Base-by-base conservation (phyloP, 495 filamentous ascomycete genomes). In the Apodospora peruviana region DNA sequence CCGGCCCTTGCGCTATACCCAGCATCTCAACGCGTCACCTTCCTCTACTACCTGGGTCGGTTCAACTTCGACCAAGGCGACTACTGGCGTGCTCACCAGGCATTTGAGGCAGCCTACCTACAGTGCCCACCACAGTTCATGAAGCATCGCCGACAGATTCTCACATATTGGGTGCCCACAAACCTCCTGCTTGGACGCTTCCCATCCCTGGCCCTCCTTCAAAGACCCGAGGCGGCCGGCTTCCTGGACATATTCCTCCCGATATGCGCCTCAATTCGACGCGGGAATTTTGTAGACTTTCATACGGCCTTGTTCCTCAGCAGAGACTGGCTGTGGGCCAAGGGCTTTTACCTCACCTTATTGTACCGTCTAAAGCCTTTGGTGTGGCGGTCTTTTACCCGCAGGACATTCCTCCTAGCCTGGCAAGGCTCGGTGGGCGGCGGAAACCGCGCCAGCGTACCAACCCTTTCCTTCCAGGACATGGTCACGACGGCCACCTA, bases 1-100 rank as follows among this genome's bases (percentile, higher is more conserved):
- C 88, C 90, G 4, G 87, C 87, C 0, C 73, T 95, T 14, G 71
- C 74, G 3, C 72, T 85, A 36, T 96, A 90, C 60, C 88, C 91
- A 14, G 88, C 88, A n/a, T 78, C 88, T 9, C 88, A 96, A 49
- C 80, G 88, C 35, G 87, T 94, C 22, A 90, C 91, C 18, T 97
- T 90, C 62, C 82, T 95, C 5, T 96, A 95, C 68, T 96, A 95
- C 60, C 85, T 96, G 16, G 91, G 91, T 23, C 85, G 90, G 34
- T 96, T 91, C 59, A 77, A 86, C 50, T 90, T 95, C 59, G 80
- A 83, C 46, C 88, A 87, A 51, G 84, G 77, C 37, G 83, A 95
- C 56, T 95, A 87, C 67, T 81, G 79, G 54, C 78, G 80, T 12
- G 87, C 91, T 0, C 80, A 83, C 45, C 71, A 78, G 21, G 87